Conservation (phyloP, 768 basidiomycete species). For the Wakefieldia striispora region DNA sequence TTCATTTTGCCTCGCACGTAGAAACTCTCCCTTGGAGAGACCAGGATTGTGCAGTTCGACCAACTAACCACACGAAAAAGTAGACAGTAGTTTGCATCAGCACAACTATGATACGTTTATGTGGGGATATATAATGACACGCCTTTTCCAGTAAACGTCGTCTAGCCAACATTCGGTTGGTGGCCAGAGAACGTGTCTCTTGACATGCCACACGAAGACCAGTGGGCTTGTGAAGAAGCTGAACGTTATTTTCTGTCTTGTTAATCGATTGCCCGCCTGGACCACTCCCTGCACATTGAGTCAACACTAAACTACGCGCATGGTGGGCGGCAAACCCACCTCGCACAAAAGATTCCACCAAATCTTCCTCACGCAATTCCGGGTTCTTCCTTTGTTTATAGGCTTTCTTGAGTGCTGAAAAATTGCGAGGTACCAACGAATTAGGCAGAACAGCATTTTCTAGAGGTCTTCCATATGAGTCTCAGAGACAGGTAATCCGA, state of each 20-base stretch:
- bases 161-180: slow-evolving; percentile 78
- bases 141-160: slow-evolving; percentile 74
- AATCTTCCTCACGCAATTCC: slow-evolving; percentile 69
- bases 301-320: slow-evolving; percentile 6
- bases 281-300: slow-evolving; percentile 61
- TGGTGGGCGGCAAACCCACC: slow-evolving; percentile 44
- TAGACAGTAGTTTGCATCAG: slow-evolving; percentile 17
- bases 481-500: slow-evolving; percentile 30
- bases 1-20: slow-evolving; percentile 70
- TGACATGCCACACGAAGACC: slow-evolving; percentile 86
- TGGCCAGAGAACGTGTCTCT: slow-evolving; percentile 78
- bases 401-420: slow-evolving; percentile 69
- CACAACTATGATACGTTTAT: slow-evolving; percentile 4
- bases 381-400: slow-evolving; percentile 63
- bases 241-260: slow-evolving; percentile 91
- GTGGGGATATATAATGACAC: slow-evolving; percentile 35
- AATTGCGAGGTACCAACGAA: slow-evolving; percentile 41
- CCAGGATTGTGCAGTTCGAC: slow-evolving; percentile 75
- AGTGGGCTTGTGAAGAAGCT: slow-evolving; percentile 85
- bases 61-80: slow-evolving; percentile 43
- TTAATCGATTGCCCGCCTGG: slow-evolving; percentile 98
- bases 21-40: slow-evolving; percentile 65
- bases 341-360: slow-evolving; percentile 86
- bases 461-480: slow-evolving; percentile 24
- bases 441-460: slow-evolving; percentile 34